Percentiles rank a stretch among this genome's conserved stretches.
Conservation (phyloP, 306 rosid genomes). For the Cicer yamashitae region DNA sequence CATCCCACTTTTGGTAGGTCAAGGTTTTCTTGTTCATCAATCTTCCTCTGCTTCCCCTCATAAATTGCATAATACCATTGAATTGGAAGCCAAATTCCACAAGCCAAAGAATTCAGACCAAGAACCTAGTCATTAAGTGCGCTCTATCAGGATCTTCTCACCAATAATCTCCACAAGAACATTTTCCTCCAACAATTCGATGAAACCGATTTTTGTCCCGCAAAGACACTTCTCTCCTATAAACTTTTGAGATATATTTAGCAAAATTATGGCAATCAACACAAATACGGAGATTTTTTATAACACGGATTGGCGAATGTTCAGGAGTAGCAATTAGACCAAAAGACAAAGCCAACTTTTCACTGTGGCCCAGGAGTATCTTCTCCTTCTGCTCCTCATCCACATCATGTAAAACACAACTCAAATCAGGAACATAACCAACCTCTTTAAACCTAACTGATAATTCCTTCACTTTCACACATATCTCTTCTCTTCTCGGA, state of each 20-base stretch:
- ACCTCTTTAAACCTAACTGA: slow-evolving; percentile 67
- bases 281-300: slow-evolving; percentile 86
- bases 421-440: slow-evolving; percentile 80
- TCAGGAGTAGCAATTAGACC: slow-evolving; percentile 70
- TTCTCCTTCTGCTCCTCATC: slow-evolving; percentile 94
- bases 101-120: not conserved
- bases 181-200: slow-evolving; percentile 71
- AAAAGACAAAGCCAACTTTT: slow-evolving; percentile 81
- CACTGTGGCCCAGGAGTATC: slow-evolving; percentile 81
- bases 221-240: slow-evolving; percentile 67
- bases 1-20: slow-evolving; percentile 7
- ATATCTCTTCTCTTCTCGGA: slow-evolving; percentile 83
- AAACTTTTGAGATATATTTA: slow-evolving; percentile 64
- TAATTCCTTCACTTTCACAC: slow-evolving; percentile 67
- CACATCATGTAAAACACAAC: slow-evolving; percentile 80
- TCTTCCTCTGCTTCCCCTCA: not conserved
- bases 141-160: slow-evolving; percentile 44
- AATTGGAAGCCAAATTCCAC: slow-evolving; percentile 13
- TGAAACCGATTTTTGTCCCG: slow-evolving; percentile 86
- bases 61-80: not conserved
- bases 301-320: slow-evolving; percentile 62
- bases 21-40: not conserved
- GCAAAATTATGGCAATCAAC: slow-evolving; percentile 95
- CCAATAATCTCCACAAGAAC: slow-evolving; percentile 93
- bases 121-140: slow-evolving; percentile 1